Evolutionary conservation across 1,284 basidiomycete species (phyloP), one percentile per base, ranked within the genome.

Genomic region (Cryptococcus sp.): DNA sequence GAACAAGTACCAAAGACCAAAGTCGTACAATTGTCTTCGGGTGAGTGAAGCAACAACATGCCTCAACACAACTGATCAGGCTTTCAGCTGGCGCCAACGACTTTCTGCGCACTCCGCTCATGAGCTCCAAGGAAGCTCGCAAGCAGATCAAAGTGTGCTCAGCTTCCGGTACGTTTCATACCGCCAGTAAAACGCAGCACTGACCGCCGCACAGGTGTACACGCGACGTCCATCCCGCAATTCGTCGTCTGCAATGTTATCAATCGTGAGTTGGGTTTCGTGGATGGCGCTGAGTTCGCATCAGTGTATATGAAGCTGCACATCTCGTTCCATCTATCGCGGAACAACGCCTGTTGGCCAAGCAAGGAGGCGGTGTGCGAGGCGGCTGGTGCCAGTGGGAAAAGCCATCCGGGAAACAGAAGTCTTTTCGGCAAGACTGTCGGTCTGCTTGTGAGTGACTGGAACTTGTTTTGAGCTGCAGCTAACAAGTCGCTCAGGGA

Each of bases 171-270:
- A 41, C 40, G 66, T 61, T 25, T 35, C 40, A 22, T 23, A 25
- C 25, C 25, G n/a, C 5, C 17, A 16, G 38, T 16, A 20, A 23
- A n/a, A 23, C 3, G 65, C 66, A 7, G 47, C 64, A 47, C 47
- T 59, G 60, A 52, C 44, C 55, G 27, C 38, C 52, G 16, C 45
- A 8, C 38, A 60, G 75, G 75, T 8, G 70, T 76, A 25, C 75
- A 77, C 55, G 66, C 65, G 3, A 52, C 69, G 23, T 65, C 67
- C 7, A 75, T 77, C 47, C 71, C 74, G 6, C 67, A 65, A 50
- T 76, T 72, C 51, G 66, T 73, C 46, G 57, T 77, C 31, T 61
- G 54, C 2, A 68, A 70, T 47, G 53, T 71, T 13, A 60, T 74
- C 35, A 65, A 61, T 20, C 35, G 69, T 71, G 52, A 50, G 53